Conservation (phyloP, 2,329 filamentous ascomycete species). For the Aspergillus persii region DNA sequence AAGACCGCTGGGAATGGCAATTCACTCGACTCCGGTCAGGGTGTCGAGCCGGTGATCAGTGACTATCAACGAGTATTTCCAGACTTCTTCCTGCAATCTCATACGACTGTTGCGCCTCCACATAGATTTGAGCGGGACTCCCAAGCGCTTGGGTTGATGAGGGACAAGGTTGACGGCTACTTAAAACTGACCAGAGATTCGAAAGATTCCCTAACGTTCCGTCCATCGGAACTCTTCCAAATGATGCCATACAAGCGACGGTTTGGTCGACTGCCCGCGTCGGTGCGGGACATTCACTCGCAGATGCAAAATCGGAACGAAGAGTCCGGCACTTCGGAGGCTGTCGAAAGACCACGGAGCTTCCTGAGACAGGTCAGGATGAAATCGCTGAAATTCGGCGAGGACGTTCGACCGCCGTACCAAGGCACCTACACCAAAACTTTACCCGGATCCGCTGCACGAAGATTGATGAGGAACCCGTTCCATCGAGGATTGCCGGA, state of each 20-base stretch:
- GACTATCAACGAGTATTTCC: constrained; percentile 72
- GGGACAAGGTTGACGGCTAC: constrained; percentile 48
- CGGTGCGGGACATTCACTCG: constrained; percentile 62
- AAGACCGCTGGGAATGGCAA: constrained; percentile 16
- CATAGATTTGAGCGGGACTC: constrained; percentile 58
- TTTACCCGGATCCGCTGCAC: constrained; percentile 39
- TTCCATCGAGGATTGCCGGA: constrained; percentile 52
- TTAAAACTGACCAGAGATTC: constrained; percentile 19
- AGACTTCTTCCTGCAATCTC: constrained; percentile 73
- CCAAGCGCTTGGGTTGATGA: constrained; percentile 55
- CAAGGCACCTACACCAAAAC: constrained; percentile 59
- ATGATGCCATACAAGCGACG: constrained; percentile 39
- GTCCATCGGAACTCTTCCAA: constrained; percentile 36
- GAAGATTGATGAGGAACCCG: constrained; percentile 55
- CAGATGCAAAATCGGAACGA: constrained; percentile 50
- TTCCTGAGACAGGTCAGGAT: constrained; percentile 51
- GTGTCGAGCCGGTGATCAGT: constrained; percentile 34
- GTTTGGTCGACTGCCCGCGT: constrained; percentile 30
- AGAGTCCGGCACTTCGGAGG: constrained; percentile 21
- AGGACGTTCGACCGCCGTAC: constrained; percentile 63
- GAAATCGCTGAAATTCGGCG: constrained; percentile 59
- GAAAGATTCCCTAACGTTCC: constrained; percentile 21
- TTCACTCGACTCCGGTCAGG: constrained; percentile 15
- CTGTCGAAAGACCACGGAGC: constrained; percentile 35
- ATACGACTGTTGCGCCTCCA: constrained; percentile 66